These are phyloP conservation scores for Fusarium subtropicale DNA, from an alignment of 2,329 filamentous ascomycete genomes.

Conservation along the genomic window DNA sequence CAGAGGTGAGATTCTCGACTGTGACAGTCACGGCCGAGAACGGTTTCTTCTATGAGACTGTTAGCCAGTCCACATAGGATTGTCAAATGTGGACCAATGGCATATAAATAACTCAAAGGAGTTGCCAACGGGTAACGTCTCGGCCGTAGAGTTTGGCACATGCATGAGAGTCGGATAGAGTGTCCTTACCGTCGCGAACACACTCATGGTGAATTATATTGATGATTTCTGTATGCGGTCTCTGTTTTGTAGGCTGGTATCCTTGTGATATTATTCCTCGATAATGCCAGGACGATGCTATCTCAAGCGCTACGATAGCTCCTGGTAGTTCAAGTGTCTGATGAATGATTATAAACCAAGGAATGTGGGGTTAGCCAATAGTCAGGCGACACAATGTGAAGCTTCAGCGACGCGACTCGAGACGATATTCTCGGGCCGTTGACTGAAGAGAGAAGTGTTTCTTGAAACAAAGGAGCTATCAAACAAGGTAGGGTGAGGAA, in stretches of 20 bases:
- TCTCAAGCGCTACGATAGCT: conserved; percentile 28
- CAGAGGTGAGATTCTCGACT: conserved; percentile 89
- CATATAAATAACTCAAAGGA: conserved; percentile 35
- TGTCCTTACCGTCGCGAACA: conserved; percentile 49
- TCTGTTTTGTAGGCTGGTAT: background rate
- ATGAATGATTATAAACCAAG: conserved; percentile 15
- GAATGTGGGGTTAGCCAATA: conserved; percentile 11
- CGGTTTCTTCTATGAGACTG: conserved; percentile 68
- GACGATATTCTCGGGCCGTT: background rate
- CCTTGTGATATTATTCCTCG: conserved; percentile 1
- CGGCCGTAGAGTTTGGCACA: background rate
- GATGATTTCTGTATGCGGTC: no score
- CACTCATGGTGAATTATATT: conserved; percentile 23
- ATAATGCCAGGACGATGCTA: conserved; percentile 31
- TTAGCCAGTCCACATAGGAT: conserved; percentile 3
- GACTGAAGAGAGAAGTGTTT: background rate
- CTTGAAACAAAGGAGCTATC: background rate
- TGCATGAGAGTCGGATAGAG: background rate
- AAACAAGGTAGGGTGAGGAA: background rate
- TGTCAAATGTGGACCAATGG: background rate
- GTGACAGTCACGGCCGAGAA: conserved; percentile 95
- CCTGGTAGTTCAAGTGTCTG: conserved; percentile 16
- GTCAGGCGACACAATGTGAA: background rate
- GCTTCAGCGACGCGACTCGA: background rate
- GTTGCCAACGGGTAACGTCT: background rate